These are phyloP conservation scores for Pestalotiopsis sp. DNA, from an alignment of 2,329 filamentous ascomycete genomes.

Conservation along the genomic window DNA sequence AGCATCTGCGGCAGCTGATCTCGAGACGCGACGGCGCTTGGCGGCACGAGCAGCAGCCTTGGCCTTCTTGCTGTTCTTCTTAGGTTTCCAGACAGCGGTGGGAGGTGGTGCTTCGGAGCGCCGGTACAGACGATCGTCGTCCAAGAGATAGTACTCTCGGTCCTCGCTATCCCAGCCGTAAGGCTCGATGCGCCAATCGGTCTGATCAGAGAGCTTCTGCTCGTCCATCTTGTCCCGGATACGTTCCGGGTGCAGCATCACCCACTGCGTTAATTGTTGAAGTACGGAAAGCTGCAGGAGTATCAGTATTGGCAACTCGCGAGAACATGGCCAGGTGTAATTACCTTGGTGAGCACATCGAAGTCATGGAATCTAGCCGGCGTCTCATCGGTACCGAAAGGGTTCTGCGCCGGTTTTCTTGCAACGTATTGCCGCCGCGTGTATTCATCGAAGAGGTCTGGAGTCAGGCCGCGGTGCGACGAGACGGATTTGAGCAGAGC, in stretches of 20 bases:
- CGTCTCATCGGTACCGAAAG: slow-evolving; percentile 78
- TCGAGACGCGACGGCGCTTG: slow-evolving; percentile 69
- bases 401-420: slow-evolving; percentile 80
- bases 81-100: slow-evolving; percentile 58
- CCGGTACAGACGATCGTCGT: slow-evolving; percentile 92
- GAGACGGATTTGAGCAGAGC: slow-evolving; percentile 90
- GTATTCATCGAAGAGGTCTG: slow-evolving; percentile 91
- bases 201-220: slow-evolving; percentile 79
- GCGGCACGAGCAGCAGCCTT: slow-evolving; percentile 67
- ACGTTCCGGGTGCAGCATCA: slow-evolving; percentile 83
- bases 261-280: slow-evolving; percentile 88
- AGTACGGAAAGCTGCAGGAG: slow-evolving; percentile 68
- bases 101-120: slow-evolving; percentile 74
- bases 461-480: slow-evolving; percentile 85
- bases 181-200: slow-evolving; percentile 79
- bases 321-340: slow-evolving; percentile 12
- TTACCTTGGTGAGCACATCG: slow-evolving; percentile 78
- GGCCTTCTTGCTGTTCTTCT: slow-evolving; percentile 67
- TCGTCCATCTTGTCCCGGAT: slow-evolving; percentile 87
- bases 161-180: slow-evolving; percentile 89
- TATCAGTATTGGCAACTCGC: slow-evolving; percentile 14
- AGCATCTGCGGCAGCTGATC: slow-evolving; percentile 41
- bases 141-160: slow-evolving; percentile 85
- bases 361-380: slow-evolving; percentile 79
- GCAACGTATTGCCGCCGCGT: slow-evolving; percentile 83